These are phyloP conservation scores for Sapria himalayana DNA, from an alignment of 345 rosid genomes.

Conservation along the genomic window DNA sequence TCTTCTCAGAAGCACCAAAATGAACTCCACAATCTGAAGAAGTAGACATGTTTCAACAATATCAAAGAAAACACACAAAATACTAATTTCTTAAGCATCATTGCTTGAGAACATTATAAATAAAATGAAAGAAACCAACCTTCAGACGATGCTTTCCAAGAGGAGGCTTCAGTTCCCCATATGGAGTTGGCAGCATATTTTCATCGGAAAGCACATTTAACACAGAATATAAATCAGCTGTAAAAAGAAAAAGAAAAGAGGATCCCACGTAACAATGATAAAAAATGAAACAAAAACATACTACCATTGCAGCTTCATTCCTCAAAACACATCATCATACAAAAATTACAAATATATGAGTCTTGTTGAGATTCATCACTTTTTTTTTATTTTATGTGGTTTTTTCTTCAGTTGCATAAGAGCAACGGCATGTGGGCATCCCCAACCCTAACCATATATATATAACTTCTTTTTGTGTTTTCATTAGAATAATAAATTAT, in stretches of 20 bases:
- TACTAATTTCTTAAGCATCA: no score
- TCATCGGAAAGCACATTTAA: slow-evolving; percentile 62
- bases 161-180: slow-evolving; percentile 90
- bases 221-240: slow-evolving; percentile 62
- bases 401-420: no score
- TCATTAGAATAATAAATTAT: no score
- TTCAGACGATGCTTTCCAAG: slow-evolving; percentile 92
- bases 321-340: no score
- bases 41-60: neutral
- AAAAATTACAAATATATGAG: neutral
- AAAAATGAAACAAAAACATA: no score
- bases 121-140: slow-evolving; percentile 37
- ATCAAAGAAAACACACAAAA: neutral
- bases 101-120: no score
- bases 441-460: no score
- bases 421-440: no score
- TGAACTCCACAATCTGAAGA: slow-evolving; percentile 85
- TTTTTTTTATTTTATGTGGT: no score
- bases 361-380: neutral
- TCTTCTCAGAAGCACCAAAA: slow-evolving; percentile 61
- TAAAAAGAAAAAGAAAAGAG: slow-evolving; percentile 4
- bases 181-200: slow-evolving; percentile 70
- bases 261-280: no score
- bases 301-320: no score
- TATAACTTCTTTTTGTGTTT: no score